Base-by-base conservation (phyloP, 1,284 basidiomycete genomes). In the Ganoderma resinaceum region DNA sequence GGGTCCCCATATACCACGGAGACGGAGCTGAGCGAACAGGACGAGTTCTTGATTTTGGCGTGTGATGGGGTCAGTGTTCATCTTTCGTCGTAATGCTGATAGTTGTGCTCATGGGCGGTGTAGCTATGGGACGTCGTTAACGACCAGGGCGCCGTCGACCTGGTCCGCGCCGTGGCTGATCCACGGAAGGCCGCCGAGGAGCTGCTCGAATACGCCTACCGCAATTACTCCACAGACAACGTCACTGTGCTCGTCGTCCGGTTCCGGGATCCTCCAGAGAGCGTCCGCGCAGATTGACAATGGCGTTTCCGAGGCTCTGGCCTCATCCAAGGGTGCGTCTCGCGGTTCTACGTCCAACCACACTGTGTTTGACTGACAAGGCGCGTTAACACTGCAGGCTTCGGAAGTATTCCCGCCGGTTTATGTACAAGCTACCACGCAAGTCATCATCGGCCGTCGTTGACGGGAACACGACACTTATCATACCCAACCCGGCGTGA, bases 1-100 rank as follows among this genome's bases (percentile, higher is more conserved):
- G 98, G 98, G 1, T 89, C 95, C 43, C 98, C 98, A 12, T 99
- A 98, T 80, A 99, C 98, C 18, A 99, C 98, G 20, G 96, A 99
- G 80, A 99, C 97, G 7, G 91, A 92, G 70, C 83, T 99, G 23
- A 92, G 90, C 65, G 91, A 94, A 14, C 92, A 95, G 12, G 98
- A 99, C 79, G 95, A 98, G 78, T 97, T 97, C 81, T 79, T 99
- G 66, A 96, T 99, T 72, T 85, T 99, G 65, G 98, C 98, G 35
- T 99, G 98, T 78, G 98, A 99, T 81, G 98, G 98, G 71, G 97
- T 98, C 80, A 76, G 94, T 88, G 42, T 42, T 33, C 53, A 58
- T 62, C 67, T 66, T 53, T 68, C 61, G 12, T 61, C 23, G 18
- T 23, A 14, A 14, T 14, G 37, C 33, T 3, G 49, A 29, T 37